Conservation (phyloP, 108 stramenopile genomes). For the Cyclotella atomus region DNA sequence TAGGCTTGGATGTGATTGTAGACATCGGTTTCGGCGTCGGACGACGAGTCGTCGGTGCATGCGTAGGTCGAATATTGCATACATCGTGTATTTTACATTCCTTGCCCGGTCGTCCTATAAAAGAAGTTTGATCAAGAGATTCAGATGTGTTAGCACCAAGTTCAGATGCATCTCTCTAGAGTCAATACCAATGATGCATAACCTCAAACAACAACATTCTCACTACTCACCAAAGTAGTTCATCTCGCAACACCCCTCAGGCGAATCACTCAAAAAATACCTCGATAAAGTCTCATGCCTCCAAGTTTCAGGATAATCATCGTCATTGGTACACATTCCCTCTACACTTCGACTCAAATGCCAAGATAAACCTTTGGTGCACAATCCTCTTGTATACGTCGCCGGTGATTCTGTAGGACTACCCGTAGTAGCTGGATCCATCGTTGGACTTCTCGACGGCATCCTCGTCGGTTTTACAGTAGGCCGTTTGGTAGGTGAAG, state of each 20-base stretch:
- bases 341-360: neutral
- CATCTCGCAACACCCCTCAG: slow-evolving; percentile 8
- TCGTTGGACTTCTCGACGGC: neutral
- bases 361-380: neutral
- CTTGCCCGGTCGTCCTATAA: slow-evolving; percentile 5
- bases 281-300: neutral
- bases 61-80: too few species aligned
- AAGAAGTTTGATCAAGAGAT: neutral
- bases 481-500: neutral
- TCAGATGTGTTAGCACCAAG: neutral
- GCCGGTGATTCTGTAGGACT: neutral
- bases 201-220: neutral
- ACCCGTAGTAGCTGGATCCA: neutral
- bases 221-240: neutral
- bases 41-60: too few species aligned
- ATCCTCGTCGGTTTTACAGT: neutral
- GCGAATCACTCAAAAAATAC: neutral
- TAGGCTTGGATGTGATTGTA: neutral
- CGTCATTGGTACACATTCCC: neutral
- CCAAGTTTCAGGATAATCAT: slow-evolving; percentile 14
- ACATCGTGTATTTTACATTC: slow-evolving; percentile 6
- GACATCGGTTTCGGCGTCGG: neutral
- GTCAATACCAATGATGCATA: neutral
- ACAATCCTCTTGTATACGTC: neutral
- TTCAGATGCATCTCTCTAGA: too few species aligned